Percentiles rank a stretch among this genome's conserved stretches.
Conservation (phyloP, 768 basidiomycete species). For the Russula lepida region DNA sequence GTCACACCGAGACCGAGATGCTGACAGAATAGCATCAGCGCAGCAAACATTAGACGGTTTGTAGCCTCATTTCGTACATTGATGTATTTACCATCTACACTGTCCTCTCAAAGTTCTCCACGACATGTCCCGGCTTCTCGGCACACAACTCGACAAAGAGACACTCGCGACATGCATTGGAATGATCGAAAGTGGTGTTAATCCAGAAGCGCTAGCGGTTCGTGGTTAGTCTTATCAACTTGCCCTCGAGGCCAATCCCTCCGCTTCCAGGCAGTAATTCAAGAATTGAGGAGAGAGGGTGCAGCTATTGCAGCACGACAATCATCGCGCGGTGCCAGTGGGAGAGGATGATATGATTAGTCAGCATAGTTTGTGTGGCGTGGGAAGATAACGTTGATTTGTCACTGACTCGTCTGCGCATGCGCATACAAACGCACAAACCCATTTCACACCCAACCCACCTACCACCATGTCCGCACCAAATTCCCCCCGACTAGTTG, state of each 20-base stretch:
- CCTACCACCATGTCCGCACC: conserved; percentile 26
- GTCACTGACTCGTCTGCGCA: background rate
- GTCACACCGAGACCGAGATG: conserved; percentile 16
- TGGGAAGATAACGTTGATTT: conserved; percentile 6
- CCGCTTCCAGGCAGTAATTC: conserved; percentile 13
- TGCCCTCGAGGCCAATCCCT: background rate
- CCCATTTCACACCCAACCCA: background rate
- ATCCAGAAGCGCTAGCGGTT: conserved; percentile 88
- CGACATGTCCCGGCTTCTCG: conserved; percentile 82
- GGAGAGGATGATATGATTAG: background rate
- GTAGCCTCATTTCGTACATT: conserved; percentile 24
- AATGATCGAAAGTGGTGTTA: conserved; percentile 89
- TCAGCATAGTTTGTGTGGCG: background rate
- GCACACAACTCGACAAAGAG: conserved; percentile 83
- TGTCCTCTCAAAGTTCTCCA: conserved; percentile 49
- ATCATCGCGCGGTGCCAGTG: background rate
- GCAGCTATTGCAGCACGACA: conserved; percentile 2
- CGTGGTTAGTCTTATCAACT: conserved; percentile 23
- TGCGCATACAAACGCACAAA: background rate
- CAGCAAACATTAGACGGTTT: conserved; percentile 30
- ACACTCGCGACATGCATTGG: conserved; percentile 86
- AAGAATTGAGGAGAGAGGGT: conserved; percentile 19
- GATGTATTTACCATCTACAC: background rate
- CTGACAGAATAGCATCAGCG: conserved; percentile 23
- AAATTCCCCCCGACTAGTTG: conserved; percentile 53